Percentiles rank a stretch among this genome's conserved stretches.
These are phyloP conservation scores for Scleroderma citrinum DNA, from an alignment of 768 basidiomycete genomes.

Conservation along the genomic window DNA sequence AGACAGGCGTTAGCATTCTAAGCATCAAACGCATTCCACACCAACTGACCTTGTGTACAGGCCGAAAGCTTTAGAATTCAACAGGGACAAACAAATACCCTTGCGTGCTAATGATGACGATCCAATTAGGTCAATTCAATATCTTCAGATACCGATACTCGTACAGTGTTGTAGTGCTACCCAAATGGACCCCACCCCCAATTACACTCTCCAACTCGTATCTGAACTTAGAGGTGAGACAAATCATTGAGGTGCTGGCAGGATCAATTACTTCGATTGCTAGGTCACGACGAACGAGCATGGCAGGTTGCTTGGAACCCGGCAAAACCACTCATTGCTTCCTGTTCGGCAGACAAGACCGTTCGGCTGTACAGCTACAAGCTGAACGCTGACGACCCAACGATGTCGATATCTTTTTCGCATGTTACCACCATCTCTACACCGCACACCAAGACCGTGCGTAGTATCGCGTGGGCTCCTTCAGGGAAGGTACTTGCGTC, in stretches of 20 bases:
- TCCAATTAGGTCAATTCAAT: background rate
- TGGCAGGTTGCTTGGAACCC: conserved; percentile 94
- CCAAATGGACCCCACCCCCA: conserved; percentile 16
- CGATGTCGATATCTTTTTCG: conserved; percentile 37
- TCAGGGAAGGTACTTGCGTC: conserved; percentile 83
- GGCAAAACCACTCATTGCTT: conserved; percentile 70
- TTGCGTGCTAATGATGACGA: conserved; percentile 9
- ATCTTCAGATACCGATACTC: no score
- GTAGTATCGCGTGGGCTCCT: conserved; percentile 84
- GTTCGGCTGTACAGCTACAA: conserved; percentile 78
- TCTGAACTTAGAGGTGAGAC: conserved; percentile 20
- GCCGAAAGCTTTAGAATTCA: conserved; percentile 12
- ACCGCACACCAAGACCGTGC: conserved; percentile 83
- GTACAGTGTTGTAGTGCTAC: background rate
- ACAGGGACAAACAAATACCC: conserved; percentile 20
- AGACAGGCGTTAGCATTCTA: no score
- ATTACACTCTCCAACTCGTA: conserved; percentile 14
- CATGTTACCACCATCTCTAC: conserved; percentile 67
- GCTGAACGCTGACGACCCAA: conserved; percentile 16
- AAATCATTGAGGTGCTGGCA: no score
- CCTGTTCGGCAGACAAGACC: conserved; percentile 92
- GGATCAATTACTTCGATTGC: background rate
- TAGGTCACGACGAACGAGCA: conserved; percentile 77
- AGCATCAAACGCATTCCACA: no score
- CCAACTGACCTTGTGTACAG: background rate